Evolutionary conservation across 163 green algal genomes (phyloP).

Genomic region (Prototheca wickerhamii): DNA sequence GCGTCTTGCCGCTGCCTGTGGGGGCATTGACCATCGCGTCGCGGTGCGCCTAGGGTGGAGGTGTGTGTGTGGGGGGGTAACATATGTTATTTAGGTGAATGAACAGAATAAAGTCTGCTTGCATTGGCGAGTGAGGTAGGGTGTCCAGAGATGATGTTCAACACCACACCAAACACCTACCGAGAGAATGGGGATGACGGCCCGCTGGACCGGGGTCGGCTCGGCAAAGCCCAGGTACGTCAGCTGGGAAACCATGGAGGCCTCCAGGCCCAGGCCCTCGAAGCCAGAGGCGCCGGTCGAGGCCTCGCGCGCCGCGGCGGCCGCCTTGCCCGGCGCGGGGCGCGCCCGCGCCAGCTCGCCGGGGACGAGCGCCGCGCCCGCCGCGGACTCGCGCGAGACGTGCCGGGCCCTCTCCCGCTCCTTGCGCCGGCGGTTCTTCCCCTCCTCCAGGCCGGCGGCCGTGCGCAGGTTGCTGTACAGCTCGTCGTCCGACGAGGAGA

Average conservation of each 20-base stretch:
- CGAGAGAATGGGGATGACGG: slow-evolving; percentile 38
- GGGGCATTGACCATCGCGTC: slow-evolving; percentile 57
- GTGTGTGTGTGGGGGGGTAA: neutral
- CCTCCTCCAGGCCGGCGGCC: neutral
- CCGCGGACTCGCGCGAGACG: neutral
- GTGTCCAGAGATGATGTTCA: no score
- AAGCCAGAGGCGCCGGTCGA: slow-evolving; percentile 3
- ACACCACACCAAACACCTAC: slow-evolving; percentile 6
- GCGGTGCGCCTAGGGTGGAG: slow-evolving; percentile 24
- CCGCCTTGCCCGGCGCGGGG: neutral
- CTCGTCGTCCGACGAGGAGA: slow-evolving; percentile 5
- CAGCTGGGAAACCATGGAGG: slow-evolving; percentile 36
- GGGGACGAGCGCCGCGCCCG: neutral
- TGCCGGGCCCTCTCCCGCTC: neutral
- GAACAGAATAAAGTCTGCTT: no score
- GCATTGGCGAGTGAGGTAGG: no score
- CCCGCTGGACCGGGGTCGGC: slow-evolving; percentile 42
- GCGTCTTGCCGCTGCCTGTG: slow-evolving; percentile 72
- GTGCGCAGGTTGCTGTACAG: neutral
- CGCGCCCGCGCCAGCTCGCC: neutral
- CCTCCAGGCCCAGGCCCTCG: slow-evolving; percentile 38
- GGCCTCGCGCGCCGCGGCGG: no score
- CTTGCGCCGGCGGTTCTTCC: neutral
- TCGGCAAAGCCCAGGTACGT: slow-evolving; percentile 19
- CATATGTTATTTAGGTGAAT: no score